Base-by-base conservation (phyloP, 805 yeast species). In the Hanseniaspora jakobsenii region DNA sequence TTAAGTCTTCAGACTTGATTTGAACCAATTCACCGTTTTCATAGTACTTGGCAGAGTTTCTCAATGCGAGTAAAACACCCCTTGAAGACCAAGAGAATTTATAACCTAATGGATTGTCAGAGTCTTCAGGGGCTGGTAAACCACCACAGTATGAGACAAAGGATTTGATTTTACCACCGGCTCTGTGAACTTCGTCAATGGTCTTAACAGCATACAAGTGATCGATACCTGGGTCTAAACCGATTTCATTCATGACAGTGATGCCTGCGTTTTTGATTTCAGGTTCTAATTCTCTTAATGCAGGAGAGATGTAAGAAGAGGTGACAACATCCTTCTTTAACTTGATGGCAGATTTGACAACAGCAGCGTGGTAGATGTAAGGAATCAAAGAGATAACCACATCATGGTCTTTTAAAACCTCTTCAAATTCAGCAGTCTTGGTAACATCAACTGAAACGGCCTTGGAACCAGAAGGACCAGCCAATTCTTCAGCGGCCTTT, bases 11-110 rank as follows among this genome's bases (percentile, higher is more conserved):
- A 39, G 94, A 85, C 48, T 74, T 70, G 58, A 91, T 78, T 37
- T 77, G 73, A 49, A 72, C 94, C 53, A 84, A 65, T 60, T 84
- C 64, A 59, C 95, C 96, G 59, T 85, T 79, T 66, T 80, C 68
- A 75, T 79, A 89, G 71, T 77, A 89, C 56, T 77, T 77, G 51
- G 97, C 98, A 50, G 81, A 69, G 71, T 91, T 93, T 73, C 95
- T 81, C 61, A 91, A 74, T 16, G 98, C 98, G 58, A 91, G 74
- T 60, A 91, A 69, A 32, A 91, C 97, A 67, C 98, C 98, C 67
- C 98, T 79, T 29, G 97, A 87, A 26, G 96, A 85, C 98, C 98
- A 91, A 34, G 97, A 87, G 69, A 91, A 91, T 72, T 91, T 91
- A 77, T 91, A 91, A 55, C 98, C 98, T 62, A 91, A 72, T 48